Conservation (phyloP, 805 yeast species). For the Suhomyces emberorum region DNA sequence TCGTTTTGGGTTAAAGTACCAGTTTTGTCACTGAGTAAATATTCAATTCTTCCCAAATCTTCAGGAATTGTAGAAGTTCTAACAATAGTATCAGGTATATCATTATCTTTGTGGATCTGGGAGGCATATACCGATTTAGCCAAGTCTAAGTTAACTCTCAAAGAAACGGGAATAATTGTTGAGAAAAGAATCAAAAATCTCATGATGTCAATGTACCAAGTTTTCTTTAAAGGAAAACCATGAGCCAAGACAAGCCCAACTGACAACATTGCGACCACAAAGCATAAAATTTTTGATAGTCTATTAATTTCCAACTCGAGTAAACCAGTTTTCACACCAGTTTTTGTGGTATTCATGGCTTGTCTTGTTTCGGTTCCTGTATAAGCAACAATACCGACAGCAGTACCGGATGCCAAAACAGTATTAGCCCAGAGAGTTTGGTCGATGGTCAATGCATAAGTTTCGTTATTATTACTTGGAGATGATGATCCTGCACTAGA, state of each 20-base stretch:
- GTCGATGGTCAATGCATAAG: slow-evolving; percentile 73
- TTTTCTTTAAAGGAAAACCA: slow-evolving; percentile 56
- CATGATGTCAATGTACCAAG: slow-evolving; percentile 90
- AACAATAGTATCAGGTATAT: slow-evolving; percentile 84
- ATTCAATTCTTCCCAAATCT: slow-evolving; percentile 94
- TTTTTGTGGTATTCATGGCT: slow-evolving; percentile 84
- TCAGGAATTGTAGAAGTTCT: slow-evolving; percentile 98
- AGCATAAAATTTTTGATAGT: slow-evolving; percentile 83
- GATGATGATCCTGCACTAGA: slow-evolving; percentile 17
- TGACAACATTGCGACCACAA: slow-evolving; percentile 77
- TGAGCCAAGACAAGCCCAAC: slow-evolving; percentile 74
- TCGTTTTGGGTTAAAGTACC: slow-evolving; percentile 98
- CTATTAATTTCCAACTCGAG: slow-evolving; percentile 88
- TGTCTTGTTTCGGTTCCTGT: slow-evolving; percentile 95
- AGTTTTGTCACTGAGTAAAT: slow-evolving; percentile 87
- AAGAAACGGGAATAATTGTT: slow-evolving; percentile 92
- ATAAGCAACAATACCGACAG: slow-evolving; percentile 82
- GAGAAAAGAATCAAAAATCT: slow-evolving; percentile 89
- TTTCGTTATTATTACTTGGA: slow-evolving; percentile 33
- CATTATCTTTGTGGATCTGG: slow-evolving; percentile 84
- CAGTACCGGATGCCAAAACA: slow-evolving; percentile 90
- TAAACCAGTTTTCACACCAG: slow-evolving; percentile 86
- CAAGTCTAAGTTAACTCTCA: slow-evolving; percentile 89
- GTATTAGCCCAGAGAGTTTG: slow-evolving; percentile 98
- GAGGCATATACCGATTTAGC: slow-evolving; percentile 95